A percentile compares a stretch with the other conserved stretches of the same genome.
phyloP scores from a whole-genome alignment of 192 early-diverging fungal genomes.

The Thoreauomyces humboldtii region DNA sequence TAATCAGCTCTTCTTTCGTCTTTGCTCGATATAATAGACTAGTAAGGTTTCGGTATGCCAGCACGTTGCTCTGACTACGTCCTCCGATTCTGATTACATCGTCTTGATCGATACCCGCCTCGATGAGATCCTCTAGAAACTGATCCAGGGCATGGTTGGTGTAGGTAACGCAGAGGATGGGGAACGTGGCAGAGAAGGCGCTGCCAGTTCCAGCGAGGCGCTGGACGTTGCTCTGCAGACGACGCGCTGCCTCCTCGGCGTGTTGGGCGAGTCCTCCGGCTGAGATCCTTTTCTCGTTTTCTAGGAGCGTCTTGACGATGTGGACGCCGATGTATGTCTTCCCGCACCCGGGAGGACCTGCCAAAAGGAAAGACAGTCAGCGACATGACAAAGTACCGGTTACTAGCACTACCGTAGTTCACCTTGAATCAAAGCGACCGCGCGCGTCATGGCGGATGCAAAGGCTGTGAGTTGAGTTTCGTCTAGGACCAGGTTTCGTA shows the following conservation, averaged over 20 bases:
- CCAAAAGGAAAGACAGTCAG: no score
- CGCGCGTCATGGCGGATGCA: conserved; percentile 42
- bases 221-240: conserved; percentile 28
- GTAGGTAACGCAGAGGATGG: conserved; percentile 53
- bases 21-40: neutral
- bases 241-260: conserved; percentile 41
- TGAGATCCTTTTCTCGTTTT: neutral
- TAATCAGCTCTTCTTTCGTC: neutral
- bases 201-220: conserved; percentile 28
- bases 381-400: no score
- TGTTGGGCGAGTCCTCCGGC: conserved; percentile 54
- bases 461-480: conserved; percentile 50
- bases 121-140: conserved; percentile 55
- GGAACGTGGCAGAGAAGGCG: conserved; percentile 17
- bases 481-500: conserved; percentile 41
- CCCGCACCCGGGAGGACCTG: neutral
- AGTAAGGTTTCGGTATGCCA: neutral
- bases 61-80: conserved; percentile 26
- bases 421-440: conserved; percentile 58
- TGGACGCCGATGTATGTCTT: conserved; percentile 12
- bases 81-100: conserved; percentile 50
- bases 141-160: conserved; percentile 66
- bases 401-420: no score
- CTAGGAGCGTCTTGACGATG: neutral
- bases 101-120: conserved; percentile 23